Evolutionary conservation across 768 basidiomycete genomes (phyloP).

Genomic region (Termitomyces sp.): DNA sequence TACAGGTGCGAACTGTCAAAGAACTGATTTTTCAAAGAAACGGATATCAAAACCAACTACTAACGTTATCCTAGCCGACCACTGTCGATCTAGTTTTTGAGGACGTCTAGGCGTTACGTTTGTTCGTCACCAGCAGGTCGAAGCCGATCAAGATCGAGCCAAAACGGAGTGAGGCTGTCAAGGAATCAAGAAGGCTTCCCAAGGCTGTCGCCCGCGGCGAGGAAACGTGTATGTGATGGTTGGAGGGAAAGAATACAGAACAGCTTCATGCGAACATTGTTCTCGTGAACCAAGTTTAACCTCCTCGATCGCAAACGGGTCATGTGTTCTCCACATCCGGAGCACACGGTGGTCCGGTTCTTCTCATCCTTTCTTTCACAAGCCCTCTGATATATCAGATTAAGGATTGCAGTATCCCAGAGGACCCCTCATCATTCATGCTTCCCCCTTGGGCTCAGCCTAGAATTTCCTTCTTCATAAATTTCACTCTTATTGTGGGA

Average conservation of each 20-base stretch:
- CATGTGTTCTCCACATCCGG: slow-evolving; percentile 10
- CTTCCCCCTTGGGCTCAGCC: not conserved
- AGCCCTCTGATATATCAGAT: not conserved
- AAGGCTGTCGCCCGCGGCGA: not conserved
- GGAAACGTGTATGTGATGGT: slow-evolving; percentile 1
- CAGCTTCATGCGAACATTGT: not conserved
- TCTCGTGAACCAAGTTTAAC: slow-evolving; percentile 11
- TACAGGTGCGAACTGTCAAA: slow-evolving; percentile 1
- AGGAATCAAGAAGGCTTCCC: not conserved
- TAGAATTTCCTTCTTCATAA: not conserved
- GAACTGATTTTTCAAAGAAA: not conserved
- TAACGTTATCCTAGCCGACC: not conserved
- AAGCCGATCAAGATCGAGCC: not conserved
- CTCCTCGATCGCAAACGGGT: slow-evolving; percentile 5
- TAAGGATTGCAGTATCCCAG: not conserved
- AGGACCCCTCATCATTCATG: not conserved
- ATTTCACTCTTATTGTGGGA: not conserved
- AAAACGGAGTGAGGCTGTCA: not conserved
- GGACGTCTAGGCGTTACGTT: not conserved
- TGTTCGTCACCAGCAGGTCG: not conserved
- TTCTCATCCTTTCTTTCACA: not conserved
- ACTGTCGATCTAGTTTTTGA: not conserved
- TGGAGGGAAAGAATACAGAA: not conserved
- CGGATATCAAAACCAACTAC: not conserved
- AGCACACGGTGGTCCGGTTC: not conserved